Evolutionary conservation across 768 basidiomycete genomes (phyloP), one percentile per base, ranked within the genome.

Genomic region (Gloeostereum incarnatum): DNA sequence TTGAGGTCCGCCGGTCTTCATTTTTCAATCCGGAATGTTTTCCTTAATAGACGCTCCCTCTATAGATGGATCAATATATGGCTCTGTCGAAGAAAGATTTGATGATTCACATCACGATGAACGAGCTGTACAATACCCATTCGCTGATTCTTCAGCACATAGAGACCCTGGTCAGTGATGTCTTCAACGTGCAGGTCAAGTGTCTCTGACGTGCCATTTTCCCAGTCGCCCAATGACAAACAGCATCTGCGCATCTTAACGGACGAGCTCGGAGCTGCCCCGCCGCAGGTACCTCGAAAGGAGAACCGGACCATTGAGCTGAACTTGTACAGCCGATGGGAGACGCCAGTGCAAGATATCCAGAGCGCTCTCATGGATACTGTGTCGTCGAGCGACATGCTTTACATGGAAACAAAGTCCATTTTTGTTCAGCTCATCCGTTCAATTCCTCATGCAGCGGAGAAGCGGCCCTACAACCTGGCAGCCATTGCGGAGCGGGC

Each of bases 331-430:
- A 92, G 88, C 49, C 91, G 96, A 13, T 99, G 96, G 96, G 96
- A 99, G 65, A 97, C 92, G 6, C 94, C 96, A 1, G 89, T 99
- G 32, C 96, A 98, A 50, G 96, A 99, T 55, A 81, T 98, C 32
- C 89, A 94, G 46, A 93, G 84, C 31, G 90, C 94, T 1, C 74
- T 99, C 41, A 92, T 98, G 82, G 92, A 93, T 59, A 88, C 90
- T 18, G 85, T 99, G 20, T 97, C 96, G 17, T 91, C 92, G 31
- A 86, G 86, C 55, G 96, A 99, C 62, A 94, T 99, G 79, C 77
- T 98, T 21, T 99, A 98, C 67, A 97, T 98, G 92, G 96, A 99
- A 58, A 88, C 96, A 40, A 99, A 99, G 66, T 97, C 94, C 5
- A 98, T 98, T 54, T 92, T 99, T 49, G 96, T 98, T 22, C 92